Evolutionary conservation across 768 basidiomycete species (phyloP).

Genomic region (Leucosporidium creatinivorum): DNA sequence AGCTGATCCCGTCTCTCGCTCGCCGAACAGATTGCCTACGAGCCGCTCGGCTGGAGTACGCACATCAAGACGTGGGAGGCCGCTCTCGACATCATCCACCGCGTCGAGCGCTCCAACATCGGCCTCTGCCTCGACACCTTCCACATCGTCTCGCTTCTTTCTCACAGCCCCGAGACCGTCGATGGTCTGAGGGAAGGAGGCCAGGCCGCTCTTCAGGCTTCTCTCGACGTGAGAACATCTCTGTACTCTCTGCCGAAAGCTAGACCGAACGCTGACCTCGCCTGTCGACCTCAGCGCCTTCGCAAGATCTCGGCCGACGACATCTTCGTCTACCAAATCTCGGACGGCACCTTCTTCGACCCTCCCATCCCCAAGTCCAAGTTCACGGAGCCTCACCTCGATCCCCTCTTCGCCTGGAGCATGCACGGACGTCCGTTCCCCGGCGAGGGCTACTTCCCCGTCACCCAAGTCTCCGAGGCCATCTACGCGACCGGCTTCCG

Average conservation of each 20-base stretch:
- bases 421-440: conserved; percentile 16
- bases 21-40: conserved; percentile 17
- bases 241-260: too few relatives aligned
- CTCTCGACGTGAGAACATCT: too few relatives aligned
- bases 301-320: conserved; percentile 1
- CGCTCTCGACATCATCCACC: conserved; percentile 4
- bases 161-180: neutral
- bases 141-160: conserved; percentile 13
- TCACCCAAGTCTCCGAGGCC: conserved; percentile 11
- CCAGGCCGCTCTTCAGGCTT: conserved; percentile 1
- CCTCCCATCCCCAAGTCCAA: conserved; percentile 8
- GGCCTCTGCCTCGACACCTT: conserved; percentile 20
- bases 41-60: conserved; percentile 12
- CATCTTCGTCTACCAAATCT: conserved; percentile 17
- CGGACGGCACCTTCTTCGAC: conserved; percentile 7
- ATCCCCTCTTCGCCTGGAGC: conserved; percentile 9
- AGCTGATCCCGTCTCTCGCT: neutral
- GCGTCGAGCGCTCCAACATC: conserved; percentile 12
- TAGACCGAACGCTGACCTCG: neutral
- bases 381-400: conserved; percentile 9
- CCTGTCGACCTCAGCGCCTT: neutral
- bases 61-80: conserved; percentile 13
- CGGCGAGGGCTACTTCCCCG: conserved; percentile 23
- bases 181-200: conserved; percentile 2
- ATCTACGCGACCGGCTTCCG: conserved; percentile 16